Percentiles rank a stretch among this genome's conserved stretches.
phyloP scores from a whole-genome alignment of 768 basidiomycete species.

The Amanita subjunquillea region DNA sequence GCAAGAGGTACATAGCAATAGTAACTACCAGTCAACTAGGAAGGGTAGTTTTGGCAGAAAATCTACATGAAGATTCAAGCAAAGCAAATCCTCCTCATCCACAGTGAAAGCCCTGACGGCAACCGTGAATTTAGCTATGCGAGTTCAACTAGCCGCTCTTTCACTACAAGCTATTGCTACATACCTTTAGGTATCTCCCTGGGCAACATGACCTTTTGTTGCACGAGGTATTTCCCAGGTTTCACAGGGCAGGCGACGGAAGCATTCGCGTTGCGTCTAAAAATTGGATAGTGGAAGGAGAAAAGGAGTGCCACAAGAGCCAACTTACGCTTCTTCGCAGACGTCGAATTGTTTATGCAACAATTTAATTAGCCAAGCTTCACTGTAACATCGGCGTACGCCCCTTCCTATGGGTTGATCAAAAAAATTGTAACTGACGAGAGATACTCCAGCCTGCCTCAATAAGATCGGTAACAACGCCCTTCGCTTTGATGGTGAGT shows the following conservation, averaged over 20 bases:
- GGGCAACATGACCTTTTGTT: constrained; percentile 79
- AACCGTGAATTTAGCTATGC: constrained; percentile 75
- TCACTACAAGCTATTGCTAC: neutral
- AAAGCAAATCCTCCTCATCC: constrained; percentile 68
- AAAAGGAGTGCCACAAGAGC: neutral
- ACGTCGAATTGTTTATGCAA: constrained; percentile 76
- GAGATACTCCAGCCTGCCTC: constrained; percentile 36
- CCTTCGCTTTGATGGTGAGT: constrained; percentile 77
- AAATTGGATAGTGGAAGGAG: neutral
- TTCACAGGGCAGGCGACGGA: constrained; percentile 79
- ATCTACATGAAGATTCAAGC: constrained; percentile 70
- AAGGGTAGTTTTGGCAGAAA: constrained; percentile 37
- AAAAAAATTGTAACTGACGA: neutral
- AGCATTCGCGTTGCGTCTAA: constrained; percentile 65
- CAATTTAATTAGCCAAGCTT: constrained; percentile 94
- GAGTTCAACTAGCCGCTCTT: constrained; percentile 3
- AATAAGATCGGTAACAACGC: constrained; percentile 44
- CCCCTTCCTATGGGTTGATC: constrained; percentile 60
- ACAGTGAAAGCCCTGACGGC: constrained; percentile 57
- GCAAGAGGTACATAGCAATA: neutral
- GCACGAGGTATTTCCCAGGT: constrained; percentile 58
- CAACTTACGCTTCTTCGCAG: constrained; percentile 87
- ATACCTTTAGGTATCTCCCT: constrained; percentile 82
- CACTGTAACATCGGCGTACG: constrained; percentile 81
- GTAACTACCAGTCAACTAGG: constrained; percentile 10